Evolutionary conservation across 2,329 filamentous ascomycete genomes (phyloP), one percentile per base, ranked within the genome.

Genomic region (Phialocephala sp.): DNA sequence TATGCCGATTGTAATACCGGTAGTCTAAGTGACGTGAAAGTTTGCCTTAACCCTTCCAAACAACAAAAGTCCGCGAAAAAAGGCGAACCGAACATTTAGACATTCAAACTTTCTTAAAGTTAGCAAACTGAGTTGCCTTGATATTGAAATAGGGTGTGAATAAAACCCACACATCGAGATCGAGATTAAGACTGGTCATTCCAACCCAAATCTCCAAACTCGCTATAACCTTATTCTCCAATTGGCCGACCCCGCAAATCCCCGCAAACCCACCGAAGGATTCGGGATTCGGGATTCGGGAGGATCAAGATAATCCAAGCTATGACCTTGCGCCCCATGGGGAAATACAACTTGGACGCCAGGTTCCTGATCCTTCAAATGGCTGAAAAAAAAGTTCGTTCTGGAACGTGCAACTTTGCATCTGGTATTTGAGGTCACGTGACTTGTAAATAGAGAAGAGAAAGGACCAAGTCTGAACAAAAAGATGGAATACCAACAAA

Each of bases 261-360:
- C 45, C 45, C 45, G 45, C 45, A 50, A 50, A 41, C n/a, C 18
- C 45, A 20, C 45, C 45, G 45, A 50, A 24, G 45, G n/a, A 50
- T 20, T 9, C 45, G 45, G 22, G n/a, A 50, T 11, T 43, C 27
- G 27, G 27, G 27, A 32, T 32, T 32, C 27, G 27, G 27, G 27
- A 32, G 6, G 27, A 32, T 32, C 27, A 32, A 3, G 27, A 32
- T 32, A n/a, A n/a, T n/a, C n/a, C n/a, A n/a, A n/a, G n/a, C n/a
- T n/a, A n/a, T n/a, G n/a, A n/a, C 27, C 27, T 6, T 6, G 41
- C 12, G 12, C 45, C 45, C 45, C n/a, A 20, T 50, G 45, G 45
- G 45, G 45, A 50, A 50, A 50, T 9, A 11, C 11, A 24, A 20
- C 9, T 24, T 50, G 18, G 41, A n/a, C 1, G 15, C 11, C n/a